Evolutionary conservation across 352 stramenopile genomes (phyloP), one percentile per base, ranked within the genome.

Genomic region (Hyaloperonospora brassicae): DNA sequence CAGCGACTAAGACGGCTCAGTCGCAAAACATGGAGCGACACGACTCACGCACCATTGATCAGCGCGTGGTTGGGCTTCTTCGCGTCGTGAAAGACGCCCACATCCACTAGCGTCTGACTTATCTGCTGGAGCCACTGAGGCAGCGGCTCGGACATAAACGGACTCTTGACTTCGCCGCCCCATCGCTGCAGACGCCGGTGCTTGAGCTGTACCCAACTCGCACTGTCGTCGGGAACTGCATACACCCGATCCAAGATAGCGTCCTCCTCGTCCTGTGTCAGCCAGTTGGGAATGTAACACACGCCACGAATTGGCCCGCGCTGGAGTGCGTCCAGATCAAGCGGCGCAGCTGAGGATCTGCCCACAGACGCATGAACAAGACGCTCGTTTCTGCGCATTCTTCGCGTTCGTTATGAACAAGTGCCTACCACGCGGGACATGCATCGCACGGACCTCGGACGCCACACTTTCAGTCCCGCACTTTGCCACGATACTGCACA

Each of bases 111-210:
- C 22, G 60, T 50, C 31, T 77, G 51, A 9, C 61, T 68, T 30
- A 89, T 78, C 54, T 83, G 70, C 47, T 56, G 48, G 9, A 89
- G 50, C 79, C 79, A 89, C 34, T 46, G 45, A 24, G 79, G 76
- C 41, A 87, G 57, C 8, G 63, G 59, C 42, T 73, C 57, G 7
- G 71, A 59, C 0, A 49, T 40, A 56, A 85, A 87, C 12, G 71
- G 75, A 8, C 47, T 35, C 36, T 73, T 84, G 30, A 89, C 79
- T 48, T 84, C 61, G 42, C 79, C 79, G 49, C 79, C 76, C 65
- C 70, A 84, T 64, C 86, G 83, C 50, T 89, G 79, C 57, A 89
- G 64, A 1, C 77, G 68, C 0, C 79, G 79, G 50, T 67, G 67
- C 49, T 80, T 84, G 34, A 89, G 68, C n/a, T 64, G 59, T 5